Percentiles rank a stretch among this genome's conserved stretches.
These are phyloP conservation scores for Melastoma malabathricum DNA, from an alignment of 345 rosid genomes.

Conservation along the genomic window DNA sequence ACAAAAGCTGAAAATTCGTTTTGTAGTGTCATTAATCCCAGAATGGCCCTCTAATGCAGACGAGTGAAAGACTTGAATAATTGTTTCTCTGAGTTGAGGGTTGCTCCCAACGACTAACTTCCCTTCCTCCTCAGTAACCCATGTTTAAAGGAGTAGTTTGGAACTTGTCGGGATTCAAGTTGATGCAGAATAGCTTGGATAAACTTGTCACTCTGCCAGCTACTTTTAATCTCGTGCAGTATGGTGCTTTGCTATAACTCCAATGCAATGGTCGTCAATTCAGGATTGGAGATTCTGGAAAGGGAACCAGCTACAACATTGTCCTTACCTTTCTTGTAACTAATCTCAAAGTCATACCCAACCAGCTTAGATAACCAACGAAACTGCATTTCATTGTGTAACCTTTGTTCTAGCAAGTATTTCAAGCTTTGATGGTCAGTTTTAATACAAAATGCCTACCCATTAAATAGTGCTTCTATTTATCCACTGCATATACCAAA, in stretches of 20 bases:
- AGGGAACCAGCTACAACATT: not conserved
- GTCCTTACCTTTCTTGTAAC: not conserved
- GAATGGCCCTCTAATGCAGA: not conserved
- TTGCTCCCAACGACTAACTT: not conserved
- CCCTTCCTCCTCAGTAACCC: not conserved
- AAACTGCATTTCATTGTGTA: not conserved
- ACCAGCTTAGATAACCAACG: not conserved
- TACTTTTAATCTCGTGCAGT: not conserved
- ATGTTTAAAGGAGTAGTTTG: too few relatives aligned
- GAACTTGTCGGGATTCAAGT: too few relatives aligned
- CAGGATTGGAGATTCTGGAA: not conserved
- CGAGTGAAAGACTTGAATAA: not conserved
- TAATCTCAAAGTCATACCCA: not conserved
- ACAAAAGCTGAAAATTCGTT: not conserved
- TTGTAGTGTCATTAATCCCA: not conserved
- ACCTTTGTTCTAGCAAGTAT: not conserved
- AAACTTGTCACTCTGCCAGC: not conserved
- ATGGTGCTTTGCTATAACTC: too few relatives aligned
- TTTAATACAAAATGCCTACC: constrained; percentile 1
- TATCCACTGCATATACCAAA: not conserved
- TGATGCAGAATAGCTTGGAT: too few relatives aligned
- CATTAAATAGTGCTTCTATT: not conserved
- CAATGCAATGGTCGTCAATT: not conserved
- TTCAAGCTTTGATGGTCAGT: constrained; percentile 5
- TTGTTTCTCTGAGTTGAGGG: not conserved